Percentiles rank a stretch among this genome's conserved stretches.
Conservation (phyloP, 306 rosid genomes). For the Pachyrhizus erosus region DNA sequence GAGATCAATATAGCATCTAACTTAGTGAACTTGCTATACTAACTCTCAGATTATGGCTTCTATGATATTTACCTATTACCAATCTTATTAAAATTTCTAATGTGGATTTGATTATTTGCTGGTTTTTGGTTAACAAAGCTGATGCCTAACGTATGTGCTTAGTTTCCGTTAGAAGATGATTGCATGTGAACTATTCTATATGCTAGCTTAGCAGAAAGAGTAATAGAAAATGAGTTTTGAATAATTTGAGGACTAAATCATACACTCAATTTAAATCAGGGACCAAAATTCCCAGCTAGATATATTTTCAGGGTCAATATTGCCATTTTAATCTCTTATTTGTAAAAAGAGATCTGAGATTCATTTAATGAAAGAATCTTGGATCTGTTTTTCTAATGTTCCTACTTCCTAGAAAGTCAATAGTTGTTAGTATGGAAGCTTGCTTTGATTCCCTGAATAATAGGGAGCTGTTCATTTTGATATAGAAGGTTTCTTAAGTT, state of each 20-base stretch:
- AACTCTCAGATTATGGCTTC: neutral
- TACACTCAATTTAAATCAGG: neutral
- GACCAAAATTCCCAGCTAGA: neutral
- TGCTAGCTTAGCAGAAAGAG: neutral
- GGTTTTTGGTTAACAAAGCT: neutral
- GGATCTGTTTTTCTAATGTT: slow-evolving; percentile 16
- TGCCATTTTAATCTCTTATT: neutral
- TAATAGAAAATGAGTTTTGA: neutral
- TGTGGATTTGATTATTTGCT: neutral
- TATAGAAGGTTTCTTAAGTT: neutral
- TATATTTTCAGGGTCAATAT: neutral
- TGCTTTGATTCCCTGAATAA: neutral
- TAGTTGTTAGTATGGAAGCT: slow-evolving; percentile 13
- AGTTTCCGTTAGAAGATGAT: neutral
- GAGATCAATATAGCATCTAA: slow-evolving; percentile 7
- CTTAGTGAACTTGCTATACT: neutral
- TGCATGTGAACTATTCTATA: neutral
- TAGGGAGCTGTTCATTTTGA: slow-evolving; percentile 4
- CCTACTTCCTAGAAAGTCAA: neutral
- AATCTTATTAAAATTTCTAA: neutral
- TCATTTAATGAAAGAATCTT: neutral
- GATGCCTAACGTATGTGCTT: slow-evolving; percentile 8
- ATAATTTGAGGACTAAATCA: slow-evolving; percentile 13
- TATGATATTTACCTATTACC: neutral
- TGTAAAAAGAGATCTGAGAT: neutral